Percentiles rank a stretch among this genome's conserved stretches.
These are phyloP conservation scores for Lactarius evosmus DNA, from an alignment of 768 basidiomycete genomes.

Conservation along the genomic window DNA sequence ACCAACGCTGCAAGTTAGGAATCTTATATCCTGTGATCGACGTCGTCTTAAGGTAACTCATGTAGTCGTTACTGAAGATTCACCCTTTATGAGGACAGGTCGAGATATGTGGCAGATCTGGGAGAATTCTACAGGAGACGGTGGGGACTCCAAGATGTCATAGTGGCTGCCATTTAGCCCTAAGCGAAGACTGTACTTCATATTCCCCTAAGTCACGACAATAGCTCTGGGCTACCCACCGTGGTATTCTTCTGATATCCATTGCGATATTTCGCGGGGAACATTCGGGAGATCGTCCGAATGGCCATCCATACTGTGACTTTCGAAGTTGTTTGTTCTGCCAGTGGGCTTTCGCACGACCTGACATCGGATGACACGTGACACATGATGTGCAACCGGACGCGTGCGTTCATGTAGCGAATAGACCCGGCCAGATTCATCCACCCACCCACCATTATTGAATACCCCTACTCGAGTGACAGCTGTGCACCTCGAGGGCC, in stretches of 20 bases:
- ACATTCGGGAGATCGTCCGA: conserved; percentile 14
- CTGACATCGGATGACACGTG: not conserved
- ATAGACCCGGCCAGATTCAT: not conserved
- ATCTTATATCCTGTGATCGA: conserved; percentile 44
- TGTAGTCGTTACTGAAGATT: not conserved
- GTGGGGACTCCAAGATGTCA: conserved; percentile 50
- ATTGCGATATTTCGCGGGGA: conserved; percentile 29
- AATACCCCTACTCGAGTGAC: not conserved
- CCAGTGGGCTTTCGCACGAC: too few relatives aligned
- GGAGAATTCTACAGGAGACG: conserved; percentile 66
- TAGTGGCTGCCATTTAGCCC: conserved; percentile 58
- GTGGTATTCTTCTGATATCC: conserved; percentile 41
- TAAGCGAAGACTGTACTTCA: conserved; percentile 30
- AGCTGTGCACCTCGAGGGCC: not conserved
- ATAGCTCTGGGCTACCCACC: conserved; percentile 28
- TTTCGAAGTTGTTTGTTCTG: too few relatives aligned
- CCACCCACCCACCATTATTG: too few relatives aligned
- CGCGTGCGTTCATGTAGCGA: not conserved
- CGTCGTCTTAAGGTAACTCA: conserved; percentile 1
- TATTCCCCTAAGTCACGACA: not conserved
- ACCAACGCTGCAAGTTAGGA: conserved; percentile 58
- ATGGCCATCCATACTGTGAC: conserved; percentile 1
- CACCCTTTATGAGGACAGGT: conserved; percentile 73
- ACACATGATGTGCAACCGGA: not conserved
- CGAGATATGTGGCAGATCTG: conserved; percentile 63